Evolutionary conservation across 768 basidiomycete species (phyloP), one percentile per base, ranked within the genome.

Genomic region (Artomyces pyxidatus): DNA sequence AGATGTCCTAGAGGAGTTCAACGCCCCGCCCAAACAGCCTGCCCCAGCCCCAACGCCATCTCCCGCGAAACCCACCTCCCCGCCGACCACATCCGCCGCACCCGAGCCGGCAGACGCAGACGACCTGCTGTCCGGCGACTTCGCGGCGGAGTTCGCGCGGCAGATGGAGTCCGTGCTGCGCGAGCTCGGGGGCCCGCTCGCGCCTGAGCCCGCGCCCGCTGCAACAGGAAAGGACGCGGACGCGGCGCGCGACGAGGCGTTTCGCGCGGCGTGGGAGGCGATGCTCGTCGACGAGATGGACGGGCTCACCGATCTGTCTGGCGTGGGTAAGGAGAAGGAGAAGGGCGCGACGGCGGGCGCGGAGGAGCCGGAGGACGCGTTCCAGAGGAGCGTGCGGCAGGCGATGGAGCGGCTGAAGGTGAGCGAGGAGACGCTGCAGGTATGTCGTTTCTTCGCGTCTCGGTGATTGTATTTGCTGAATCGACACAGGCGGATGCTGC

Each of bases 391-490:
- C 50, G 83, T 92, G 43, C 74, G 74, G 51, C 75, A 80, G 58
- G 78, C 90, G 6, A 81, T 88, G 79, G 75, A 81, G 35, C 85
- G 85, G 63, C 65, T 90, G 51, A 81, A 77, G 59, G 74, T 81
- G 62, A 82, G 77, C 53, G 85, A 90, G 52, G 71, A 75, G 22
- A 71, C 70, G 45, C 53, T 76, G 12, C 65, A 78, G 68, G 78
- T 75, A 42, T 22, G 63, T 59, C 14, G 16, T 21, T 14, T 29
- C 45, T 3, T 26, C 26, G 22, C 37, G 32, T 45, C 10, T 47
- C 19, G 14, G 23, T 16, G 7, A 3, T 17, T 30, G 17, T 16
- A 8, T 26, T 43, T 46, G 48, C 32, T 17, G 37, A 39, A 17
- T 28, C n/a, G 4, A 5, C 16, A 28, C 35, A 62, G 62, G 58